Base-by-base conservation (phyloP, 257 asterid species). In the Scutellaria minor region DNA sequence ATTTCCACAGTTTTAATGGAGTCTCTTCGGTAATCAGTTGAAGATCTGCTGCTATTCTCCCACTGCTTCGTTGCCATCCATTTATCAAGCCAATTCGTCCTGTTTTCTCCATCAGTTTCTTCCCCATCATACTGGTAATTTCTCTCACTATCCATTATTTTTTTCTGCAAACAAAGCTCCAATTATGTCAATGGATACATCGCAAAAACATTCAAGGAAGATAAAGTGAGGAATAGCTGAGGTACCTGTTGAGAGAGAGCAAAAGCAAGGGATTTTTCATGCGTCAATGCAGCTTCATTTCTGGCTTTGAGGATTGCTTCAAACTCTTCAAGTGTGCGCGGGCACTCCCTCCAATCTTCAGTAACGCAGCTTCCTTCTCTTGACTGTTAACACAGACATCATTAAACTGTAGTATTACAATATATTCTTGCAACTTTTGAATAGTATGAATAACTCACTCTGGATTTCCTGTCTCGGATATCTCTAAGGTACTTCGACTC, bases 1-100 rank as follows among this genome's bases (percentile, higher is more conserved):
- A 93, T 81, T 57, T 93, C 97, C 1, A 90, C 91, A 1, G 96
- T 92, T 71, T 88, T 92, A n/a, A 92, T 77, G 41, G 92, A 79
- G 72, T 89, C 98, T 57, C 94, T 68, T 80, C 79, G 80, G 71
- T 76, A 71, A 64, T 92, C 95, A 1, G 90, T 74, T 66, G 98
- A 90, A 63, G 80, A 85, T 77, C 92, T 80, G 82, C 87, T 83
- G 79, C 70, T 70, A 61, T 39, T 74, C 75, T 84, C 92, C 89
- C 88, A 84, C 68, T 85, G 97, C 69, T 85, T 83, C 11, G 86
- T 60, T 37, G 91, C 77, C 88, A 89, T 90, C 91, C 89, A 87
- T 31, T 79, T 76, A 1, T 88, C 91, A 9, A 88, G 87, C 92
- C 86, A 84, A 13, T 82, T 82, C 42, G 79, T 64, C 56, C 88